Evolutionary conservation across 2,329 filamentous ascomycete genomes (phyloP).

Genomic region (Hypoxylon sp.): DNA sequence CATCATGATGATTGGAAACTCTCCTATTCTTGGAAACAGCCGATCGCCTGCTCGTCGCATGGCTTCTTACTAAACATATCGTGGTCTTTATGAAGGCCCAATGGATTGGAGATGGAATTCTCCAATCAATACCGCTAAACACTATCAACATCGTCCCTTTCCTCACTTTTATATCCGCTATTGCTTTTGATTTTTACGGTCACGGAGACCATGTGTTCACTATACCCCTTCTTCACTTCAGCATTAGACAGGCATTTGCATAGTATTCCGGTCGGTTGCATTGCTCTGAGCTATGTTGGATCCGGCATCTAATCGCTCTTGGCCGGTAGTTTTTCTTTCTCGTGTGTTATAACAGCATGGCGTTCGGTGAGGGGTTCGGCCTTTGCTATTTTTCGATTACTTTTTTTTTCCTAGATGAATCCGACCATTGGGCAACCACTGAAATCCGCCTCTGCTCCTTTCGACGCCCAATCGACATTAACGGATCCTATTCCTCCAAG

Average conservation of each 20-base stretch:
- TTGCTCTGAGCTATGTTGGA: conserved; percentile 53
- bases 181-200: conserved; percentile 34
- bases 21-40: conserved; percentile 63
- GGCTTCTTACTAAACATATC: conserved; percentile 69
- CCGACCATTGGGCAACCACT: conserved; percentile 23
- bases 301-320: conserved; percentile 52
- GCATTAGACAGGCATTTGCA: conserved; percentile 55
- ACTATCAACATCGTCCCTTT: conserved; percentile 1
- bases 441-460: conserved; percentile 16
- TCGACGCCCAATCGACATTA: neutral
- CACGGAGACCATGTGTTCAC: conserved; percentile 34
- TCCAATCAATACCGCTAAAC: conserved; percentile 14
- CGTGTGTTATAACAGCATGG: conserved; percentile 49
- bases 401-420: conserved; percentile 27
- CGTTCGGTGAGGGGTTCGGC: conserved; percentile 44
- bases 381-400: conserved; percentile 25
- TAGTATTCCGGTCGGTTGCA: conserved; percentile 52
- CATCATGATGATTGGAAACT: conserved; percentile 63
- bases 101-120: conserved; percentile 18
- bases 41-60: conserved; percentile 72
- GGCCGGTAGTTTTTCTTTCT: conserved; percentile 39
- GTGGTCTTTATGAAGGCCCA: neutral
- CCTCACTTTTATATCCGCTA: conserved; percentile 17
- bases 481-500: conserved; percentile 37
- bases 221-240: conserved; percentile 51